Conservation (phyloP, 176 grass and related monocot species). For the Thinopyrum elongatum region DNA sequence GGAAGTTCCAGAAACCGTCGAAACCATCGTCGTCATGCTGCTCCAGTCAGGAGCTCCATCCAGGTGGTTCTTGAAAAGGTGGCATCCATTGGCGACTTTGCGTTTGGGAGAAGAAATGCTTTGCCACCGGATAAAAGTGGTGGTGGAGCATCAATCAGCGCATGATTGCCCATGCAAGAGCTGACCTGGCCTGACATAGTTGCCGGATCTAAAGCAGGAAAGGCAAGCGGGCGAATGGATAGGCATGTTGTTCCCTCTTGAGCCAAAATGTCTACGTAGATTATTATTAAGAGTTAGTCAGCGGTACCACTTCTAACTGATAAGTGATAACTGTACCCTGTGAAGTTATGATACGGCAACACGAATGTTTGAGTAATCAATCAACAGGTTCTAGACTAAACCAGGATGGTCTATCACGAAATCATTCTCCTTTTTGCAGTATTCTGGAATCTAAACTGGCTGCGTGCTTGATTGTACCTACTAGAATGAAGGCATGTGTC, state of each 20-base stretch:
- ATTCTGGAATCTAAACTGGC: neutral
- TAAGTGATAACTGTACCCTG: neutral
- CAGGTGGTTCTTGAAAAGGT: neutral
- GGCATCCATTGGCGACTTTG: constrained; percentile 1
- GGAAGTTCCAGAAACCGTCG: constrained; percentile 3
- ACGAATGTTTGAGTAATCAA: too few species aligned
- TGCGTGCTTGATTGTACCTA: neutral
- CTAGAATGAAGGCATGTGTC: neutral
- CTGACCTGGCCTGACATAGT: neutral
- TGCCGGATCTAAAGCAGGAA: neutral
- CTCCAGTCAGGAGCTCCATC: neutral
- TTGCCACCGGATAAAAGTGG: neutral
- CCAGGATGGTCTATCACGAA: neutral
- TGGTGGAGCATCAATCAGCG: neutral
- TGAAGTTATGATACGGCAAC: neutral
- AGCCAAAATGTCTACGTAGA: neutral
- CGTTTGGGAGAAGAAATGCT: neutral
- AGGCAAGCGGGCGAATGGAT: neutral
- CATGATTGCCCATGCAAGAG: neutral
- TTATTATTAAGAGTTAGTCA: neutral
- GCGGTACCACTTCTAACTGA: neutral
- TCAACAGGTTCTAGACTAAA: neutral
- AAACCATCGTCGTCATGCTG: too few species aligned
- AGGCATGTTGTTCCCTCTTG: neutral
- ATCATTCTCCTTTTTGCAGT: too few species aligned